phyloP scores from a whole-genome alignment of 2,329 filamentous ascomycete species.

The Thyridium curvatum region DNA sequence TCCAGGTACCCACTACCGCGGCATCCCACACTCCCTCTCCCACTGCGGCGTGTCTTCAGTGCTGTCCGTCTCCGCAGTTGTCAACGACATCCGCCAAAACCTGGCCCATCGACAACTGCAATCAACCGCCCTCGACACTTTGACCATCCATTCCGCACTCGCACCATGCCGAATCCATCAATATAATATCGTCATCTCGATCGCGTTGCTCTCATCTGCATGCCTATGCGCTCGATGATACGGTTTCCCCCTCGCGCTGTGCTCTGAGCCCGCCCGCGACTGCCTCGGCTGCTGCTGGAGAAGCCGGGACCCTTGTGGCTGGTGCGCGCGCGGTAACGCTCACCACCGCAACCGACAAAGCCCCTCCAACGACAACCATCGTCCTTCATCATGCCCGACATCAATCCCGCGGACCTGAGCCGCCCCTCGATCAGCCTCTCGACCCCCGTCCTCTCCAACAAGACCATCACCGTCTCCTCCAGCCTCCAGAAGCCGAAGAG shows the following conservation, averaged over 20 bases:
- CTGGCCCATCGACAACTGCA: neutral
- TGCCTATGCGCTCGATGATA: slow-evolving; percentile 37
- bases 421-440: slow-evolving; percentile 51
- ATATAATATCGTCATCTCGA: slow-evolving; percentile 28
- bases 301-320: too few relatives aligned
- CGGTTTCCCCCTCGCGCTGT: slow-evolving; percentile 34
- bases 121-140: neutral
- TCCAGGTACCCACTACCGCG: too few relatives aligned
- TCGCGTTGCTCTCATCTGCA: slow-evolving; percentile 31
- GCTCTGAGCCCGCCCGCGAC: slow-evolving; percentile 42
- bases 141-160: slow-evolving; percentile 15
- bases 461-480: slow-evolving; percentile 48
- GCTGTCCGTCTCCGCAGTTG: too few relatives aligned
- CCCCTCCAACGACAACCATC: neutral
- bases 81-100: neutral
- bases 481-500: slow-evolving; percentile 50
- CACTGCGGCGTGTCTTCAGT: too few relatives aligned
- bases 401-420: slow-evolving; percentile 64
- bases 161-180: slow-evolving; percentile 38
- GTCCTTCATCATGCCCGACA: slow-evolving; percentile 53
- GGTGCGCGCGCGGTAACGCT: neutral
- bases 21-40: too few relatives aligned
- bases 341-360: slow-evolving; percentile 9
- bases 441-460: slow-evolving; percentile 52
- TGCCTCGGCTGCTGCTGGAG: slow-evolving; percentile 1